A percentile compares a stretch with the other conserved stretches of the same genome.
Evolutionary conservation across 2,329 filamentous ascomycete genomes (phyloP).

Genomic region (Aspergillus intermedius): DNA sequence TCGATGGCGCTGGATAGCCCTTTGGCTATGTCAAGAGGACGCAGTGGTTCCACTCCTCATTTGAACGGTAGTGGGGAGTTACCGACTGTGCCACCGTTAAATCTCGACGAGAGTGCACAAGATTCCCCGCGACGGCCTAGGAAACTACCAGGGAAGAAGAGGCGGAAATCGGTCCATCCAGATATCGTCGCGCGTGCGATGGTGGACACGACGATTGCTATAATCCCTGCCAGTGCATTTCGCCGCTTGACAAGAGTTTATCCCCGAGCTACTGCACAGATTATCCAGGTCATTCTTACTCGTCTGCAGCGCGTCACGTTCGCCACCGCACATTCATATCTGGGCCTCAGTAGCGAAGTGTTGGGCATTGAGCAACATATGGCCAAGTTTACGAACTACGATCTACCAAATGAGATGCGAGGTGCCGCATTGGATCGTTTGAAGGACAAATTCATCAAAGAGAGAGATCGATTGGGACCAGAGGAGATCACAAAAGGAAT

Average conservation of each 20-base stretch:
- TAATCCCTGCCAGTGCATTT: slow-evolving; percentile 95
- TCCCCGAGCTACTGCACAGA: slow-evolving; percentile 92
- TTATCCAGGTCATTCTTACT: slow-evolving; percentile 94
- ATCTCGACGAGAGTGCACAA: slow-evolving; percentile 51
- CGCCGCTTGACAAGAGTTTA: slow-evolving; percentile 87
- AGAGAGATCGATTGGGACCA: slow-evolving; percentile 71
- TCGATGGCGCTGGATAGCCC: slow-evolving; percentile 21
- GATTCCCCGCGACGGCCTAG: slow-evolving; percentile 8
- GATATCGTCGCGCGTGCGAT: slow-evolving; percentile 96
- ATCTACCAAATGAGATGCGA: slow-evolving; percentile 82
- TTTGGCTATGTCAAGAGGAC: slow-evolving; percentile 16
- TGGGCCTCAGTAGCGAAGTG: slow-evolving; percentile 86
- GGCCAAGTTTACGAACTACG: slow-evolving; percentile 84
- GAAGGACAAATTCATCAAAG: slow-evolving; percentile 85
- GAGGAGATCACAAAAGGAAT: slow-evolving; percentile 89
- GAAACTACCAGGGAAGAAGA: slow-evolving; percentile 25
- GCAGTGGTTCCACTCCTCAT: slow-evolving; percentile 12
- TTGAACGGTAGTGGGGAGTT: slow-evolving; percentile 31
- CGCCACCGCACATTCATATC: slow-evolving; percentile 87
- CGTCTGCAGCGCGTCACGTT: slow-evolving; percentile 90
- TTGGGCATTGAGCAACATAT: slow-evolving; percentile 88
- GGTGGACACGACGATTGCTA: slow-evolving; percentile 94
- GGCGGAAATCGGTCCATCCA: slow-evolving; percentile 72
- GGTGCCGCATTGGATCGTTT: slow-evolving; percentile 75
- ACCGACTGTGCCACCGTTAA: slow-evolving; percentile 66